A percentile compares a stretch with the other conserved stretches of the same genome.
Evolutionary conservation across 208 protist species (phyloP).

Genomic region (Crithidia bombi): DNA sequence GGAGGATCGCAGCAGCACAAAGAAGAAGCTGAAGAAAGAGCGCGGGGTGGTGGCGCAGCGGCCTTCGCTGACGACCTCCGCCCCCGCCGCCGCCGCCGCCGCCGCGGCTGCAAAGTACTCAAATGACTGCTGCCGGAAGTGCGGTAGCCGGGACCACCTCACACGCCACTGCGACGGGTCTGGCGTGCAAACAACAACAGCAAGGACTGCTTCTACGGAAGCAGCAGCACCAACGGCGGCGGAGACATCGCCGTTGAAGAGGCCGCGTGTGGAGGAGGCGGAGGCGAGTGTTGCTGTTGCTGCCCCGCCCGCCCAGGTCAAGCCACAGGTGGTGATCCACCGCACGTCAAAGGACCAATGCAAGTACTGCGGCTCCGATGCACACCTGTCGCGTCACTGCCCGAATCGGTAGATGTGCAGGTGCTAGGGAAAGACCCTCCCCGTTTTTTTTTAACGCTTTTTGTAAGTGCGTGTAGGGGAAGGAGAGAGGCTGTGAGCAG

Average conservation of each 20-base stretch:
- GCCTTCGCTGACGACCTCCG: neutral
- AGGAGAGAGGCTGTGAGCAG: too few species aligned
- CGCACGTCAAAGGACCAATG: conserved; percentile 79
- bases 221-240: conserved; percentile 3
- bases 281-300: neutral
- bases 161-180: conserved; percentile 43
- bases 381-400: conserved; percentile 79
- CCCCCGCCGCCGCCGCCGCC: conserved; percentile 10
- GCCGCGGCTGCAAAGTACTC: conserved; percentile 5
- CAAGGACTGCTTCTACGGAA: too few species aligned
- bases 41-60: conserved; percentile 24
- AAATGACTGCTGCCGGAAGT: conserved; percentile 46
- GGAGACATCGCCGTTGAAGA: neutral
- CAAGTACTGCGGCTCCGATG: conserved; percentile 73
- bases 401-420: conserved; percentile 49
- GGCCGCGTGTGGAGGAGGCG: neutral
- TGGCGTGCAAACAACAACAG: neutral
- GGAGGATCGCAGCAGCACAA: conserved; percentile 19
- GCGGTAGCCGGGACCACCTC: conserved; percentile 43
- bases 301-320: neutral
- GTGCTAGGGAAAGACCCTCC: too few species aligned
- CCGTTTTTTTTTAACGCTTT: neutral
- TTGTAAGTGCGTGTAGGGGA: too few species aligned
- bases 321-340: conserved; percentile 21
- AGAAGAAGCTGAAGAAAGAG: conserved; percentile 16